Percentiles rank a stretch among this genome's conserved stretches.
phyloP scores from a whole-genome alignment of 345 rosid genomes.

The Clarkia xantiana region DNA sequence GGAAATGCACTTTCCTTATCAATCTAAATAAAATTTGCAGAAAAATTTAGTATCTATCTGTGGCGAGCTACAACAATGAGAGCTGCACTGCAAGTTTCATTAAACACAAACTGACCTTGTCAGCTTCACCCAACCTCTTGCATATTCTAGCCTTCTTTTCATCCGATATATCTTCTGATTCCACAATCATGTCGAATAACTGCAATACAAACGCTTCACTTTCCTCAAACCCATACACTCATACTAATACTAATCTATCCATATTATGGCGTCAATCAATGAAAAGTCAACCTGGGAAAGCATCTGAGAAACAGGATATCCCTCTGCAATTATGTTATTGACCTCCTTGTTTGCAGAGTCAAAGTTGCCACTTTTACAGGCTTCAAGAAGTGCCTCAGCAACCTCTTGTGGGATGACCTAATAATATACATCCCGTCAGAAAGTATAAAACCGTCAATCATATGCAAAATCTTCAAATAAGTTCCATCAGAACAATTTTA shows the following conservation, averaged over 20 bases:
- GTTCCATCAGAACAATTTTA: background rate
- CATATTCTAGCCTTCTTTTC: slow-evolving; percentile 86
- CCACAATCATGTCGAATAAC: slow-evolving; percentile 56
- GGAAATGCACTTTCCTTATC: no score
- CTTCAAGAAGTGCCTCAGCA: slow-evolving; percentile 36
- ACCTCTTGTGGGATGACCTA: slow-evolving; percentile 71
- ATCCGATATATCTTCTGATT: slow-evolving; percentile 62
- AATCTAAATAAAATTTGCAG: no score
- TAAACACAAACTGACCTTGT: slow-evolving; percentile 39
- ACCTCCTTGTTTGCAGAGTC: slow-evolving; percentile 87
- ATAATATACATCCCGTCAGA: slow-evolving; percentile 4
- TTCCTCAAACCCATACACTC: no score
- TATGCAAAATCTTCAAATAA: background rate
- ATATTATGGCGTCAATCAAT: background rate
- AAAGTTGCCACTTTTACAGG: slow-evolving; percentile 79
- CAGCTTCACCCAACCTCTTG: slow-evolving; percentile 61
- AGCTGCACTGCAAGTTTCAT: background rate
- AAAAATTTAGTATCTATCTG: no score
- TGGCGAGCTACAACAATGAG: no score
- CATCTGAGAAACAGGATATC: slow-evolving; percentile 84
- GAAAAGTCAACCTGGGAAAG: slow-evolving; percentile 46
- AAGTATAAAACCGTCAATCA: background rate
- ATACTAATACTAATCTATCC: no score
- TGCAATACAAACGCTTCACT: slow-evolving; percentile 19
- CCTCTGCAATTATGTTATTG: slow-evolving; percentile 62